phyloP scores from a whole-genome alignment of 2,329 filamentous ascomycete species.

The Periconia sp. region DNA sequence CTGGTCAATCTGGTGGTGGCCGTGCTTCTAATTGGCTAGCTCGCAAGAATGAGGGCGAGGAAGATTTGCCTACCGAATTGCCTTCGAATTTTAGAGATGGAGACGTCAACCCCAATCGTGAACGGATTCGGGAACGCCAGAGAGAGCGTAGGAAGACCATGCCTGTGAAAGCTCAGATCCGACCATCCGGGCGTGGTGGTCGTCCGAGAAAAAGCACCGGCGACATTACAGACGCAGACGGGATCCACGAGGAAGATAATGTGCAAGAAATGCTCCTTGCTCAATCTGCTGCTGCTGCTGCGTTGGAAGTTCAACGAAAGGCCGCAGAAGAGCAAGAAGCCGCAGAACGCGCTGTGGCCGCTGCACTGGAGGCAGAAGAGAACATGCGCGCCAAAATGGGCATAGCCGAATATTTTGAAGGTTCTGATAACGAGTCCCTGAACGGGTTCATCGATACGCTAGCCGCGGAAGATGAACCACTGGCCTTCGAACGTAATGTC shows the following conservation, averaged over 20 bases:
- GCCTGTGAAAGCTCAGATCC: constrained; percentile 27
- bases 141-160: constrained; percentile 26
- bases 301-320: constrained; percentile 24
- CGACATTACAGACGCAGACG: constrained; percentile 29
- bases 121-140: constrained; percentile 23
- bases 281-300: constrained; percentile 22
- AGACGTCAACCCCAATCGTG: constrained; percentile 27
- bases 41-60: constrained; percentile 44
- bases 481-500: constrained; percentile 9
- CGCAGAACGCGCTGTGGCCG: constrained; percentile 16
- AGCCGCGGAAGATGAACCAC: constrained; percentile 20
- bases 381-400: constrained; percentile 39
- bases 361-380: constrained; percentile 35
- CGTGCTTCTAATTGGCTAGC: constrained; percentile 46
- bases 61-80: constrained; percentile 47
- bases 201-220: constrained; percentile 27
- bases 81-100: constrained; percentile 46
- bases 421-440: constrained; percentile 21
- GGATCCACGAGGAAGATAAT: constrained; percentile 35
- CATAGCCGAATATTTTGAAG: constrained; percentile 33
- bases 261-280: constrained; percentile 26
- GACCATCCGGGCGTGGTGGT: constrained; percentile 23
- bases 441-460: constrained; percentile 31
- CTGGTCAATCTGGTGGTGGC: constrained; percentile 17
- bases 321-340: constrained; percentile 21